Conservation (phyloP, 2,329 filamentous ascomycete genomes). For the Aspergillus persii region DNA sequence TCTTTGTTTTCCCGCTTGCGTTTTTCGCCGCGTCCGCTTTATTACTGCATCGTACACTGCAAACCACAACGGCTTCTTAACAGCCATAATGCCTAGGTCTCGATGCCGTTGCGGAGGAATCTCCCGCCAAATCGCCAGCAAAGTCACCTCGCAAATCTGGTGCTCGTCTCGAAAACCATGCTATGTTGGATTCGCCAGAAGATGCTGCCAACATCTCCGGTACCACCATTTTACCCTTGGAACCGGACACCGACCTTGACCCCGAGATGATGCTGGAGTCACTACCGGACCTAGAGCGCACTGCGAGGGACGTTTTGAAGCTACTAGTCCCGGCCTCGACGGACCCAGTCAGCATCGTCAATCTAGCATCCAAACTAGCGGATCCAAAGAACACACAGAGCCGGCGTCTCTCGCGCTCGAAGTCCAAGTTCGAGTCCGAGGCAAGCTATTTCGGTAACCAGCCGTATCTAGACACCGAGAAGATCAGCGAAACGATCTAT, state of each 20-base stretch:
- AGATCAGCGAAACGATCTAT: constrained; percentile 31
- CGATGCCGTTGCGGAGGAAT: constrained; percentile 19
- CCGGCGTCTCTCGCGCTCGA: constrained; percentile 25
- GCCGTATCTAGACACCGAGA: constrained; percentile 37
- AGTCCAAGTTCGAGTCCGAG: constrained; percentile 24
- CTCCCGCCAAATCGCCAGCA: constrained; percentile 10
- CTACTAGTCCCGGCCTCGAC: constrained; percentile 32
- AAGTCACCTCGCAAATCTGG: constrained; percentile 9
- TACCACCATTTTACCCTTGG: constrained; percentile 32
- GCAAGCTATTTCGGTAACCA: constrained; percentile 27
- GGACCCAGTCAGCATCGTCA: constrained; percentile 26
- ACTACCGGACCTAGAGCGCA: constrained; percentile 38
- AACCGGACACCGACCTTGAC: constrained; percentile 32
- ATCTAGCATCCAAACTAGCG: constrained; percentile 30
- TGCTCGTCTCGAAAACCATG: constrained; percentile 9
- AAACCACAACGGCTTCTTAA: neutral
- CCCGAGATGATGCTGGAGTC: constrained; percentile 37
- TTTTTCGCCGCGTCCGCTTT: too few relatives aligned
- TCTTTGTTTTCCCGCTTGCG: neutral
- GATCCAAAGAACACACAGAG: constrained; percentile 27
- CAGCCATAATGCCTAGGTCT: constrained; percentile 12
- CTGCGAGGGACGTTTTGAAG: constrained; percentile 35
- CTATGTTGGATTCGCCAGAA: constrained; percentile 27
- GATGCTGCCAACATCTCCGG: constrained; percentile 35
- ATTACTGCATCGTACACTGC: neutral